phyloP scores from a whole-genome alignment of 2,329 filamentous ascomycete species.

The Neonectria sp. region DNA sequence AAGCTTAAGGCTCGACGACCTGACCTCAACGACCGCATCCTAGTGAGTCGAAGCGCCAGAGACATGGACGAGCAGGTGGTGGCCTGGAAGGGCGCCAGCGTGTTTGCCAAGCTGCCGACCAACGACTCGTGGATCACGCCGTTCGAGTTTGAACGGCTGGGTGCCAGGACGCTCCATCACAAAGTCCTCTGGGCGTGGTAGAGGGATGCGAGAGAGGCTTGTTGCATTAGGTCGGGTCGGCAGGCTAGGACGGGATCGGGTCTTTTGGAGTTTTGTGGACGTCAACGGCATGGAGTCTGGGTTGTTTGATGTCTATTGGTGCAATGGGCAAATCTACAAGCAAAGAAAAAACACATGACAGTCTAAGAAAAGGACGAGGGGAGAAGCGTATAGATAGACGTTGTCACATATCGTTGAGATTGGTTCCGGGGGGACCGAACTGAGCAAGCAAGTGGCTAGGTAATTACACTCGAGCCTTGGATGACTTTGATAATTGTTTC shows the following conservation, averaged over 20 bases:
- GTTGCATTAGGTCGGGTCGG: conserved; percentile 8
- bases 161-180: conserved; percentile 85
- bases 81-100: conserved; percentile 96
- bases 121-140: conserved; percentile 97
- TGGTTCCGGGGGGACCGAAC: not conserved
- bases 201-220: conserved; percentile 2
- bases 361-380: not conserved
- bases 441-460: not conserved
- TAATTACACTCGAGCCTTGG: conserved; percentile 2
- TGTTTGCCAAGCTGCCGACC: conserved; percentile 91
- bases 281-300: conserved; percentile 44
- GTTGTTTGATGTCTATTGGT: conserved; percentile 35
- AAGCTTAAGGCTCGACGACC: conserved; percentile 78
- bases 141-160: conserved; percentile 90
- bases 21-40: conserved; percentile 72
- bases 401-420: not conserved
- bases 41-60: conserved; percentile 81
- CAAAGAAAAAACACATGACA: conserved; percentile 5
- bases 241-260: conserved; percentile 18
- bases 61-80: conserved; percentile 99
- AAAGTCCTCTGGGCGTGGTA: conserved; percentile 79
- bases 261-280: conserved; percentile 43
- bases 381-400: conserved; percentile 2
- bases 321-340: conserved; percentile 21
- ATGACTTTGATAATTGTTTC: not conserved